Evolutionary conservation across 331 rosid genomes (phyloP), one percentile per base, ranked within the genome.

Genomic region (Malus hybrid): DNA sequence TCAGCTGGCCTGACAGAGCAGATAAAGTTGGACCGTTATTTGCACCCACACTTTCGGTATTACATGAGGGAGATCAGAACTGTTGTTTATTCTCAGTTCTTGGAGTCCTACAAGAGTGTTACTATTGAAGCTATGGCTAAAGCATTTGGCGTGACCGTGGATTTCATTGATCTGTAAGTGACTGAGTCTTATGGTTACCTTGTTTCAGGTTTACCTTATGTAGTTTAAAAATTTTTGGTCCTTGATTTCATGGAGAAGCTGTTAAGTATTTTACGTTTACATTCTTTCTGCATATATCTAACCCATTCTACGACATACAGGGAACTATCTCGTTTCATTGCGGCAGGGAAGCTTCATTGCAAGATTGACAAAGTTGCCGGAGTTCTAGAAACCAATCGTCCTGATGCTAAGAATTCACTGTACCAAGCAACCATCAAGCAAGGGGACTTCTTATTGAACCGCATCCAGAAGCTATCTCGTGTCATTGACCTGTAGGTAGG

Each of bases 391-490:
- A 92, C 97, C 5, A 90, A 90, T 66, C 93, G 99, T 10, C 99
- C 97, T 0, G 97, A 92, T 85, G 91, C 99, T 5, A 95, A 95
- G 85, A 95, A 90, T 75, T 97, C 97, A 39, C 93, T 95, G 52
- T 95, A 95, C 84, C 99, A 95, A 75, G 92, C 99, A 70, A 95
- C 97, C 24, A 95, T 95, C 77, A 92, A 90, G 88, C 99, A 92
- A 82, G 97, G 99, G 16, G 99, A 95, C 82, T 92, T 95, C 90
- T 77, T 95, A 12, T 79, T 92, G 79, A 95, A 95, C 82, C 85
- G 98, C 79, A 90, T 95, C 77, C 97, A 95, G 86, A 95, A 95
- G 75, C 72, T 95, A 73, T 95, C 99, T 6, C 97, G 97, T 54
- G 99, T 92, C 56, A 92, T 92, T 34, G 97, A 92, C 87, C 88